Evolutionary conservation across 345 rosid species (phyloP).

Genomic region (Gossypium herbaceum): DNA sequence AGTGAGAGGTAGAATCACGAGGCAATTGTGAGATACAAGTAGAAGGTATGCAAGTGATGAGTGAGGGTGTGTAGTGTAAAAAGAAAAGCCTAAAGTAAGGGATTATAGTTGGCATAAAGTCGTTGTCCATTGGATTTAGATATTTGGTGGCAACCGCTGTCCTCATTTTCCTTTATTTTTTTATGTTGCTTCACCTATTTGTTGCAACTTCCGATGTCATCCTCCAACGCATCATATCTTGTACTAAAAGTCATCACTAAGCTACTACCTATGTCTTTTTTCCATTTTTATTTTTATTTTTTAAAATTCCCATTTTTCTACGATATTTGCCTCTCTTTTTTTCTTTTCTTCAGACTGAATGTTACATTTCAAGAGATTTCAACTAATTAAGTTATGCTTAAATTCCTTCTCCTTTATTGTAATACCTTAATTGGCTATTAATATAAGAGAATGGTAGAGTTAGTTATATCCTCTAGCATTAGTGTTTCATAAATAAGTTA

Average conservation of each 20-base stretch:
- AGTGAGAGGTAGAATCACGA: conserved; percentile 12
- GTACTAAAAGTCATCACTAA: conserved; percentile 1
- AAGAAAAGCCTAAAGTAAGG: conserved; percentile 2
- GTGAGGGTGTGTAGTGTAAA: background rate
- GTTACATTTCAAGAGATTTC: no score
- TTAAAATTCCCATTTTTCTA: no score
- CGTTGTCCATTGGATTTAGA: conserved; percentile 16
- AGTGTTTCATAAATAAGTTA: no score
- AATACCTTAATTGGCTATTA: no score
- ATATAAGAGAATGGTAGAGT: no score
- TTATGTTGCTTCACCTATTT: conserved; percentile 15
- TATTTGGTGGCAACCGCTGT: conserved; percentile 21
- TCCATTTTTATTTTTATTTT: no score
- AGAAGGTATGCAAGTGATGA: background rate
- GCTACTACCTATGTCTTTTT: background rate
- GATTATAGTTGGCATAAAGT: conserved; percentile 27
- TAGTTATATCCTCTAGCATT: no score
- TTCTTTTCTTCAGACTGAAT: no score
- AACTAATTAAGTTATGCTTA: no score
- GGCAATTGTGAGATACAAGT: conserved; percentile 22
- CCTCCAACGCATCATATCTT: conserved; percentile 28
- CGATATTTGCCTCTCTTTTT: no score
- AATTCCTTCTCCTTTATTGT: no score
- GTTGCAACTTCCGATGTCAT: conserved; percentile 10
- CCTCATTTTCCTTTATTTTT: conserved; percentile 6